phyloP scores from a whole-genome alignment of 1,284 basidiomycete genomes.

The Ustilago hordei region DNA sequence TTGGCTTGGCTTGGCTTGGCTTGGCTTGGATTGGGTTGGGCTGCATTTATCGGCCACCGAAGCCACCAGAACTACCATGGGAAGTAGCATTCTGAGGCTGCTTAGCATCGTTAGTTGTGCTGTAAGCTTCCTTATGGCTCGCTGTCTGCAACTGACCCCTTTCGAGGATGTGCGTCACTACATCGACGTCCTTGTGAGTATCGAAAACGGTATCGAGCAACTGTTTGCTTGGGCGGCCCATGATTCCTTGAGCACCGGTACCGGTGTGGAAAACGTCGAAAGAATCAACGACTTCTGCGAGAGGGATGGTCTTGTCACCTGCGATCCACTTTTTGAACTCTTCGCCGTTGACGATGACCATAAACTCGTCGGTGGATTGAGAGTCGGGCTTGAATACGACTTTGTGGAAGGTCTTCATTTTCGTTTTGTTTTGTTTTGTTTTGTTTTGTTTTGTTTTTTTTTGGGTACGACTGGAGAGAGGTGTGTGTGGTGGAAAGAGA shows the following conservation, averaged over 20 bases:
- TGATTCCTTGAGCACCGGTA: constrained; percentile 70
- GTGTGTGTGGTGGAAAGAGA: not conserved
- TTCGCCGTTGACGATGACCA: constrained; percentile 68
- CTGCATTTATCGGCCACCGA: constrained; percentile 52
- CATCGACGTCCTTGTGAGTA: constrained; percentile 66
- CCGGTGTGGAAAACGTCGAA: constrained; percentile 70
- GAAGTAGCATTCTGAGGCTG: constrained; percentile 42
- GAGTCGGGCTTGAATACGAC: constrained; percentile 70
- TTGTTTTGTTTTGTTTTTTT: not conserved
- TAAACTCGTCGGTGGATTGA: constrained; percentile 69
- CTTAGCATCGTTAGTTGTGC: constrained; percentile 62
- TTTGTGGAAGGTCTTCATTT: constrained; percentile 57
- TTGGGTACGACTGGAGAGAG: not conserved
- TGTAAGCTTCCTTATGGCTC: constrained; percentile 55
- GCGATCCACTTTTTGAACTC: constrained; percentile 69
- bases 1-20: not conserved
- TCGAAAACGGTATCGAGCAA: constrained; percentile 69
- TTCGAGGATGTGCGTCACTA: constrained; percentile 66
- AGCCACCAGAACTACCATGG: constrained; percentile 36
- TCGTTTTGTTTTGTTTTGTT: not conserved
- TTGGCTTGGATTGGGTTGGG: not conserved
- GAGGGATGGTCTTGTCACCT: constrained; percentile 70
- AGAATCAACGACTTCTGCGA: constrained; percentile 69
- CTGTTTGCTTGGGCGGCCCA: constrained; percentile 70
- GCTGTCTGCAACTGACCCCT: constrained; percentile 64